phyloP scores from a whole-genome alignment of 306 rosid species.

The Casuarina glauca region DNA sequence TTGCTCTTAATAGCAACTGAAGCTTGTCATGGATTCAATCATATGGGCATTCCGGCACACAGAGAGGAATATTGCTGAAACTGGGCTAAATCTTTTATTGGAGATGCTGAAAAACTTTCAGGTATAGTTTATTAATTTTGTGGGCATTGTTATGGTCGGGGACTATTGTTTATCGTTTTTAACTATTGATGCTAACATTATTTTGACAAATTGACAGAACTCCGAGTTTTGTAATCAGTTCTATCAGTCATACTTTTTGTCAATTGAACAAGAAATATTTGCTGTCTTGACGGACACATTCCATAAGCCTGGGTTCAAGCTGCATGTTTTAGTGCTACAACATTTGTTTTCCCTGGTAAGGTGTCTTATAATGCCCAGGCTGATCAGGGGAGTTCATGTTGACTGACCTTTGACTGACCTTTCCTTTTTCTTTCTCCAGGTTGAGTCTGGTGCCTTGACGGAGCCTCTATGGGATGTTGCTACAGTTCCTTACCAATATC shows the following conservation, averaged over 20 bases:
- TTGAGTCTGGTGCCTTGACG: conserved; percentile 73
- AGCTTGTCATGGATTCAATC: conserved; percentile 98
- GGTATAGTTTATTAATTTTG: conserved; percentile 39
- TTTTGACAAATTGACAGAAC: conserved; percentile 46
- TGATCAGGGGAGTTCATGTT: background rate
- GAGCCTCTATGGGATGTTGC: conserved; percentile 95
- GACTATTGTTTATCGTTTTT: background rate
- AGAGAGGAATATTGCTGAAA: conserved; percentile 95
- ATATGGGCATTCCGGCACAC: conserved; percentile 99
- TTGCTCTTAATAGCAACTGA: conserved; percentile 63
- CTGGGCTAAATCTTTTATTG: conserved; percentile 74
- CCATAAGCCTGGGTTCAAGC: conserved; percentile 98
- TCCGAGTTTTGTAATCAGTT: conserved; percentile 96
- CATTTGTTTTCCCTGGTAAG: conserved; percentile 89
- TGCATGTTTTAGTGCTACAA: conserved; percentile 96
- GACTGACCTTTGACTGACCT: conserved; percentile 8
- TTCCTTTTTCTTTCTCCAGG: conserved; percentile 37
- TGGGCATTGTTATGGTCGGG: background rate
- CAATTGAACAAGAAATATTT: conserved; percentile 89
- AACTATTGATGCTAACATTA: conserved; percentile 16
- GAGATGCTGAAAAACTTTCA: conserved; percentile 92
- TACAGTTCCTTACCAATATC: conserved; percentile 54
- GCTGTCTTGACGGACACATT: conserved; percentile 95
- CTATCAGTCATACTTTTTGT: conserved; percentile 69
- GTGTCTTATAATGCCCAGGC: conserved; percentile 10